Percentiles rank a stretch among this genome's conserved stretches.
Evolutionary conservation across 2,329 filamentous ascomycete species (phyloP).

Genomic region (Rhynchosporium agropyri): DNA sequence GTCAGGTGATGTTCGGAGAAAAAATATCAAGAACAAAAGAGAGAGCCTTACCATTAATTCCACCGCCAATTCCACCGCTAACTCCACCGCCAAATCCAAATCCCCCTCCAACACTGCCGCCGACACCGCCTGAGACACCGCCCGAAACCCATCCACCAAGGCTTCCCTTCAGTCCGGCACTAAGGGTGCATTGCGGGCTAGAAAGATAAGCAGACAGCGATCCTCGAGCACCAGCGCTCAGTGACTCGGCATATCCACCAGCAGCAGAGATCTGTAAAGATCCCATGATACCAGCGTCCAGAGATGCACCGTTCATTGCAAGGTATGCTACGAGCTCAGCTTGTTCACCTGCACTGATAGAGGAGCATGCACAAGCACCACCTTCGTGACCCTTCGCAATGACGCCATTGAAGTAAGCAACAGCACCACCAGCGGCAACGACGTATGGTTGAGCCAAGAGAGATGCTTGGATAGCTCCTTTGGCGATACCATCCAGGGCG

Average conservation of each 20-base stretch:
- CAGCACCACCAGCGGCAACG: constrained; percentile 5
- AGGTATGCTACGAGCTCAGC: neutral
- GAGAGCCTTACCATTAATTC: neutral
- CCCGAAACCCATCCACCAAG: neutral
- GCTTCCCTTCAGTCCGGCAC: constrained; percentile 7
- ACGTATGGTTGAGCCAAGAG: neutral
- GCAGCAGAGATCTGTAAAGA: neutral
- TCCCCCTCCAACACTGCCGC: neutral
- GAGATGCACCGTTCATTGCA: neutral
- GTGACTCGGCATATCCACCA: constrained; percentile 11
- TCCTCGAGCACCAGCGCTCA: constrained; percentile 7
- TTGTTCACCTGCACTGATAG: neutral
- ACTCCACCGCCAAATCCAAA: neutral
- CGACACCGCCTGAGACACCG: neutral
- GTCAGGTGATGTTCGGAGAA: too few species aligned
- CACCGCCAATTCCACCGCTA: neutral
- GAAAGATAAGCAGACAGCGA: constrained; percentile 14
- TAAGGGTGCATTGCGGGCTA: constrained; percentile 2
- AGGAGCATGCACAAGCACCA: constrained; percentile 6
- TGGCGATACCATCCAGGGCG: neutral
- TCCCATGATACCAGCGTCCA: neutral
- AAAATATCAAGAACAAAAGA: too few species aligned
- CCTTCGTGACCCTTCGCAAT: neutral
- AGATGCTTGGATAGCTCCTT: neutral
- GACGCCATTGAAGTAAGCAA: constrained; percentile 6